Evolutionary conservation across 352 stramenopile genomes (phyloP).

Genomic region (Globisporangium canariense): DNA sequence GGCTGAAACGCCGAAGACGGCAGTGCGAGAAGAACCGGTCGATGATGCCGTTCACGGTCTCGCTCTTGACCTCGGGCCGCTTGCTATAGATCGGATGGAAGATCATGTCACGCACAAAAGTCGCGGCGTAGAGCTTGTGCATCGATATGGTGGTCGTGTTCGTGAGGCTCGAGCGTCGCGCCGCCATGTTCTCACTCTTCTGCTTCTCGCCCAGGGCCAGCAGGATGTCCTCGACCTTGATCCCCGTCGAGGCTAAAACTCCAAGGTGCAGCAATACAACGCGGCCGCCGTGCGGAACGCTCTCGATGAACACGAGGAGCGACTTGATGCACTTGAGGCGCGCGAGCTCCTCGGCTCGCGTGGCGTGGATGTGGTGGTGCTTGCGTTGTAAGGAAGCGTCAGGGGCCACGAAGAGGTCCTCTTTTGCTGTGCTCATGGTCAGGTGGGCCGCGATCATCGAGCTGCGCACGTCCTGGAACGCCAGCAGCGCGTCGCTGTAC

Average conservation of each 20-base stretch:
- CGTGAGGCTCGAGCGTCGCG: conserved; percentile 15
- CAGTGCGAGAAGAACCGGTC: conserved; percentile 75
- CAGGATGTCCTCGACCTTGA: conserved; percentile 57
- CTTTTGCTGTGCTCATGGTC: conserved; percentile 36
- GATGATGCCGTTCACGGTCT: conserved; percentile 47
- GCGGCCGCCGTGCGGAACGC: conserved; percentile 36
- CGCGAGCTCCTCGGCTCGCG: conserved; percentile 30
- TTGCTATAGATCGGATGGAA: conserved; percentile 74
- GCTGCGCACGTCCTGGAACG: conserved; percentile 55
- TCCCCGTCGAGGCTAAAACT: conserved; percentile 33
- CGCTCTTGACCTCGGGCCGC: conserved; percentile 34
- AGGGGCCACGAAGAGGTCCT: conserved; percentile 23
- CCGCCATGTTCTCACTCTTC: conserved; percentile 24
- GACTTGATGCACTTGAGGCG: conserved; percentile 37
- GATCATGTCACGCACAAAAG: conserved; percentile 73
- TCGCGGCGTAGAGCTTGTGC: conserved; percentile 47
- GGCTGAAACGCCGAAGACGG: conserved; percentile 56
- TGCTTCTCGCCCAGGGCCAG: conserved; percentile 54
- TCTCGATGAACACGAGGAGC: conserved; percentile 56
- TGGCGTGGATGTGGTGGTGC: conserved; percentile 28
- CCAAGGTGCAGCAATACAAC: conserved; percentile 63
- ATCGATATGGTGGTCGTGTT: conserved; percentile 19
- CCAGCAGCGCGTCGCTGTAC: conserved; percentile 53
- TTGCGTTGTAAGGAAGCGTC: conserved; percentile 16
- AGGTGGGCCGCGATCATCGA: conserved; percentile 64